Base-by-base conservation (phyloP, 345 rosid species). In the Geranium rotundifolium region DNA sequence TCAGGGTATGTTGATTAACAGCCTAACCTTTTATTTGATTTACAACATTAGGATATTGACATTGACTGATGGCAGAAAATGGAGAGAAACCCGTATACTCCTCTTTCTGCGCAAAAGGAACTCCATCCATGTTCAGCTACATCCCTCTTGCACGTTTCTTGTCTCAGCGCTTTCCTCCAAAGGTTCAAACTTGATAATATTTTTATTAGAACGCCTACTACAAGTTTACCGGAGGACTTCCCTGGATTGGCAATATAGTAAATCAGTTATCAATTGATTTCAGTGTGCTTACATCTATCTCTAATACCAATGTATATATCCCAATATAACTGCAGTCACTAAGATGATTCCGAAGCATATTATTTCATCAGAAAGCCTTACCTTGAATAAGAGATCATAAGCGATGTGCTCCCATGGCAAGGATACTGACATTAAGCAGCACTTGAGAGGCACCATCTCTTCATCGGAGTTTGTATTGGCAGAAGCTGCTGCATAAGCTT, bases 331-430 rank as follows among this genome's bases (percentile, higher is more conserved):
- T 63, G 17, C 58, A 60, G 16, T 27, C 9, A 27, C 8, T 37
- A 56, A 58, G 20, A 54, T 34, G 41, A 34, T 19, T 60, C 18
- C 27, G 6, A 15, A 0, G 2, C 1, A 14, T 19, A 39, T 34
- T 18, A 61, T 2, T 54, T 61, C 55, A 8, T 31, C 29, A 18
- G 18, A 54, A 29, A 34, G 69, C 57, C 71, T 73, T 65, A 95
- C 99, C 97, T 95, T 90, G 69, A 85, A 90, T 64, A 95, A 73
- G 65, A 95, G 96, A 80, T 95, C 97, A 66, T 81, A 78, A 74
- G 96, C 96, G 77, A 95, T 90, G 62, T 82, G 78, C 59, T 90
- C 97, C 99, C 99, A 90, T 0, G 97, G 96, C 73, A 95, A 79
- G 18, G 97, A 82, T 65, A 95, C 80, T 19, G 99, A 86, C 97